Base-by-base conservation (phyloP, 2,329 filamentous ascomycete genomes). In the Rugonectria rugulosa region DNA sequence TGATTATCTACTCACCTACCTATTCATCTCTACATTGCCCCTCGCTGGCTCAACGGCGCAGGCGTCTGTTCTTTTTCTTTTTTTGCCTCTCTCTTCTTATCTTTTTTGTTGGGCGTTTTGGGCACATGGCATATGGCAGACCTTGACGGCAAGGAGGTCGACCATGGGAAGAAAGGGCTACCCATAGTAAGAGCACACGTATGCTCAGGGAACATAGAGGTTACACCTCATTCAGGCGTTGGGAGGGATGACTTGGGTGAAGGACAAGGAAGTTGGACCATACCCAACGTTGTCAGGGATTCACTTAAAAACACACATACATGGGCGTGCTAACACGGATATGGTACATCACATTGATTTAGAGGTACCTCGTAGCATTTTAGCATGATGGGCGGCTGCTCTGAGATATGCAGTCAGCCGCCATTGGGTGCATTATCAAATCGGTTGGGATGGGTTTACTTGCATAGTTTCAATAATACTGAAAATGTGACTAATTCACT, bases 21-120 rank as follows among this genome's bases (percentile, higher is more conserved):
- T n/a, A n/a, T n/a, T n/a, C n/a, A n/a, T n/a, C n/a, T n/a, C n/a
- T 27, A 46, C 53, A 56, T 51, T 19, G 34, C 34, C 49, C 53
- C 17, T 19, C 15, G 15, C 19, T 34, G 19, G 46, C 34, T 41
- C 15, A 27, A 51, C 31, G 53, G 53, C 53, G 46, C 46, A 46
- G 41, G 46, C 53, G 34, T 50, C 53, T 41, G 29, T 42, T 26
- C 11, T 23, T 32, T 15, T 20, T 23, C 20, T 11, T 40, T 40
- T n/a, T n/a, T n/a, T n/a, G n/a, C n/a, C n/a, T n/a, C n/a, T 50
- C 53, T 41, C 29, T 42, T 26, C 11, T 23, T 32, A 14, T 20
- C n/a, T 21, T 11, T 40, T 40, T 21, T 5, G 24, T 10, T 40
- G 5, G 37, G 37, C 19, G 37, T 40, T 24, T n/a, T 23, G 20